These are phyloP conservation scores for Saccharomyces hybrid DNA, from an alignment of 1,139 yeast genomes.

Conservation along the genomic window DNA sequence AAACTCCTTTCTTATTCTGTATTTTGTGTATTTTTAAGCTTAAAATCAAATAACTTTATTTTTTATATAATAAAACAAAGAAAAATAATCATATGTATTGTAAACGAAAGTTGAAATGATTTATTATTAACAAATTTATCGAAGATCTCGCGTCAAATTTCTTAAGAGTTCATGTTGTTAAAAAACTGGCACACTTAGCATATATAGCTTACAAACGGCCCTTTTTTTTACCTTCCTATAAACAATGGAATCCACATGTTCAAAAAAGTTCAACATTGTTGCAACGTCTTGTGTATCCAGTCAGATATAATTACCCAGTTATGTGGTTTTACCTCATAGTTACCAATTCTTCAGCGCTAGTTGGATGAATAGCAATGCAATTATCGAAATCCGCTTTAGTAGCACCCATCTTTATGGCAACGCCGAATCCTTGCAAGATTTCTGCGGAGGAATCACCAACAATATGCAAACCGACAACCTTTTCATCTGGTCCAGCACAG, in stretches of 20 bases:
- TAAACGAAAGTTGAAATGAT: background rate
- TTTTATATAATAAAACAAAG: background rate
- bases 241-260: no score
- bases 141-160: no score
- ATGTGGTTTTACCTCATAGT: slow-evolving; percentile 51
- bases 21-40: background rate
- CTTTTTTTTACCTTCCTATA: background rate
- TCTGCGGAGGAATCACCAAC: slow-evolving; percentile 89
- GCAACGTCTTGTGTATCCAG: background rate
- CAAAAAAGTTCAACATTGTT: background rate
- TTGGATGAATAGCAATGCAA: slow-evolving; percentile 97
- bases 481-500: slow-evolving; percentile 76
- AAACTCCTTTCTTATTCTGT: background rate
- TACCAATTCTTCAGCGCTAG: slow-evolving; percentile 95
- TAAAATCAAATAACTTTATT: background rate
- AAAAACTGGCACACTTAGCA: no score
- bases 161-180: no score
- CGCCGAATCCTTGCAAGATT: slow-evolving; percentile 96
- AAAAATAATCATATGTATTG: background rate
- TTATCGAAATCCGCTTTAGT: slow-evolving; percentile 90
- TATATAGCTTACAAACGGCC: no score
- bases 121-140: background rate
- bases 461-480: slow-evolving; percentile 89
- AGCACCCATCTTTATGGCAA: slow-evolving; percentile 96
- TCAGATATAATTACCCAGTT: no score